These are phyloP conservation scores for Globisporangium apiculatum DNA, from an alignment of 352 stramenopile species.

Conservation along the genomic window DNA sequence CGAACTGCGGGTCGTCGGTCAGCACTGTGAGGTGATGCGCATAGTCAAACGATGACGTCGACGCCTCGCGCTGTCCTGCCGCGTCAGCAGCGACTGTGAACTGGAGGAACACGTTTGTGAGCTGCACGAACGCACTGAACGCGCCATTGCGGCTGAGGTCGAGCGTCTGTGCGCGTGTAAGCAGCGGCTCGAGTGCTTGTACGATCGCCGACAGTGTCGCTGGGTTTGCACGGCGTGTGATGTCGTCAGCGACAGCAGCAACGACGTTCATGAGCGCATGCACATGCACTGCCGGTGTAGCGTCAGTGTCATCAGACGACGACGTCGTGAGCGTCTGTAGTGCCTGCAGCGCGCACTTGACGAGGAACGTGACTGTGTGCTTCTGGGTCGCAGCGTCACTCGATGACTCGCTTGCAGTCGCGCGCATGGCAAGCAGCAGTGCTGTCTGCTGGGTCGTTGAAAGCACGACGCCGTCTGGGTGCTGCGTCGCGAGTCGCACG, in stretches of 20 bases:
- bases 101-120: conserved; percentile 27
- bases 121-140: conserved; percentile 27
- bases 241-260: conserved; percentile 3
- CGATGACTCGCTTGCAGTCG: conserved; percentile 3
- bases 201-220: conserved; percentile 4
- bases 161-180: conserved; percentile 17
- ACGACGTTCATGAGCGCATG: conserved; percentile 4
- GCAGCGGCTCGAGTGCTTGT: conserved; percentile 16
- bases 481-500: conserved; percentile 17
- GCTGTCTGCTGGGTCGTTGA: conserved; percentile 23
- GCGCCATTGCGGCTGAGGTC: conserved; percentile 9
- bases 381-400: conserved; percentile 3
- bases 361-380: conserved; percentile 9
- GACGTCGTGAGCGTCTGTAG: conserved; percentile 5
- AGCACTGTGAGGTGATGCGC: conserved; percentile 24
- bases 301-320: not conserved
- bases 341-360: conserved; percentile 11
- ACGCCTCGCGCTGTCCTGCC: not conserved
- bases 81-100: conserved; percentile 11
- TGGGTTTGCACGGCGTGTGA: not conserved
- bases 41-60: conserved; percentile 23
- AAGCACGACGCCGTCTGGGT: conserved; percentile 19
- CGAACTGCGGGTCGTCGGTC: conserved; percentile 23
- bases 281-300: not conserved
- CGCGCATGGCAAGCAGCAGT: conserved; percentile 28